These are phyloP conservation scores for Ophiobolus disseminans DNA, from an alignment of 2,329 filamentous ascomycete species.

Conservation along the genomic window DNA sequence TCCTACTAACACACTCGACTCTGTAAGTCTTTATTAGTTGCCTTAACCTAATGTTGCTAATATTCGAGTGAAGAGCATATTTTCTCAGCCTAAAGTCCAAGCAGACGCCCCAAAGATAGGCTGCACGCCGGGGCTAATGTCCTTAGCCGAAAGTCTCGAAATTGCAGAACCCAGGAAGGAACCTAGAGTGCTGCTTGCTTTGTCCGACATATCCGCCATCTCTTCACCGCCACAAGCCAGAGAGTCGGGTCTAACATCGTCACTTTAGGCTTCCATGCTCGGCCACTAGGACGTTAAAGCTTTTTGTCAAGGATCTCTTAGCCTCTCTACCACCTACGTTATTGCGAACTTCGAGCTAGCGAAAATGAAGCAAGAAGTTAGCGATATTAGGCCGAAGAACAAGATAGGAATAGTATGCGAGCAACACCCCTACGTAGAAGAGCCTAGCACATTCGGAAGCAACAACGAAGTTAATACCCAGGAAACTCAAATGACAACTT, in stretches of 20 bases:
- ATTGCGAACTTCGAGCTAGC: not conserved
- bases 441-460: not conserved
- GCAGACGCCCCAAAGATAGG: not conserved
- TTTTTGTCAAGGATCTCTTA: not conserved
- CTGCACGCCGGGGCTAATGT: not conserved
- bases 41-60: not conserved
- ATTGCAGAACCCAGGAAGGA: not conserved
- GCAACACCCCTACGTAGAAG: not conserved
- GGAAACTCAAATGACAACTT: not conserved
- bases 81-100: not conserved
- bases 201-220: not conserved
- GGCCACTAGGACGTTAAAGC: not conserved
- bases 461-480: not conserved
- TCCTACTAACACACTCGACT: conserved; percentile 1
- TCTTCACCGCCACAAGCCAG: not conserved
- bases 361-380: not conserved
- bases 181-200: not conserved
- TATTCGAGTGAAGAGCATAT: not conserved
- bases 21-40: not conserved
- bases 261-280: not conserved
- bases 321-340: conserved; percentile 1
- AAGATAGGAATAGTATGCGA: not conserved
- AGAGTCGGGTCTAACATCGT: not conserved
- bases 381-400: not conserved
- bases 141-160: not conserved